Evolutionary conservation across 495 filamentous ascomycete genomes (phyloP).

Genomic region (Neurospora sp.): DNA sequence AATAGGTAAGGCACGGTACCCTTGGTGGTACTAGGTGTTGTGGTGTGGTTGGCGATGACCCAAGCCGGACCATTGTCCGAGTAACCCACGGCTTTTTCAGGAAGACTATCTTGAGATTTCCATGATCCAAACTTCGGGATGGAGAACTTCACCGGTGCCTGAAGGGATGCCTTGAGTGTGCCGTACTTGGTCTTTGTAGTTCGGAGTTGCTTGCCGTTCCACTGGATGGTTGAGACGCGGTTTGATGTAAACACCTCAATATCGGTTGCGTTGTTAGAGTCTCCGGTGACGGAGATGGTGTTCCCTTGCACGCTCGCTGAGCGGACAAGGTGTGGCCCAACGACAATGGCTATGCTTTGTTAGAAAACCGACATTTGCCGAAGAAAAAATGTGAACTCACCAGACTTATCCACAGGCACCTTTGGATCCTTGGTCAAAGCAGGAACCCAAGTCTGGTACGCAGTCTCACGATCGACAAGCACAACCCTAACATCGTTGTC

Average conservation of each 20-base stretch:
- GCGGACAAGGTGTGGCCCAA: slow-evolving; percentile 60
- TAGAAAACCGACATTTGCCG: neutral
- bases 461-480: slow-evolving; percentile 41
- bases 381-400: slow-evolving; percentile 15
- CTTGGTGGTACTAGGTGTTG: slow-evolving; percentile 44
- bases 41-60: slow-evolving; percentile 37
- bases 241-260: slow-evolving; percentile 47
- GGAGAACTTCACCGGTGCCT: slow-evolving; percentile 28
- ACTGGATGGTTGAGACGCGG: slow-evolving; percentile 39
- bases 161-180: slow-evolving; percentile 20
- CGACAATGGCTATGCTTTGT: slow-evolving; percentile 29
- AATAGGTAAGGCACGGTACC: slow-evolving; percentile 51
- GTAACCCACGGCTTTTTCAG: slow-evolving; percentile 49
- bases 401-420: slow-evolving; percentile 33
- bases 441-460: slow-evolving; percentile 49
- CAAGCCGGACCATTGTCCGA: slow-evolving; percentile 41
- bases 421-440: slow-evolving; percentile 37
- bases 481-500: neutral
- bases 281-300: slow-evolving; percentile 49
- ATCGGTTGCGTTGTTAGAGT: slow-evolving; percentile 52
- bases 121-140: slow-evolving; percentile 38
- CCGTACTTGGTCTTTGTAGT: slow-evolving; percentile 6
- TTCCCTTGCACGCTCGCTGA: slow-evolving; percentile 37
- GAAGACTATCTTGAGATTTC: slow-evolving; percentile 56
- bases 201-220: slow-evolving; percentile 46